These are phyloP conservation scores for Nigrograna mackinnonii DNA, from an alignment of 2,329 filamentous ascomycete genomes.

Conservation along the genomic window DNA sequence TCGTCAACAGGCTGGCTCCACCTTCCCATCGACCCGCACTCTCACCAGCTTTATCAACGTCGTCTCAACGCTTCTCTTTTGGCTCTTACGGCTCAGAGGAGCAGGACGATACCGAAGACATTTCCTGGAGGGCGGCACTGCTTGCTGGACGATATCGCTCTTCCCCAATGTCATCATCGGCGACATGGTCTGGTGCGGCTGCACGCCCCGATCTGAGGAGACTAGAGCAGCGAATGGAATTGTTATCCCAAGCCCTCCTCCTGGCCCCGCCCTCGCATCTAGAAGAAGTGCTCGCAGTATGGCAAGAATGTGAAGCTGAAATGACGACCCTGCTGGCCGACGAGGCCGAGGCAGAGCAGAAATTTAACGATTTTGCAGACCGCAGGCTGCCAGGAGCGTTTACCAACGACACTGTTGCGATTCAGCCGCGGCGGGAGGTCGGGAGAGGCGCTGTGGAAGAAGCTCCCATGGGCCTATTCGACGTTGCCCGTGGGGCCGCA, in stretches of 20 bases:
- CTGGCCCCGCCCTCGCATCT: constrained; percentile 72
- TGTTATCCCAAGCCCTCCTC: constrained; percentile 74
- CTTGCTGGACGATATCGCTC: constrained; percentile 73
- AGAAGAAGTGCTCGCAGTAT: constrained; percentile 75
- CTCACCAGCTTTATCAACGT: constrained; percentile 23
- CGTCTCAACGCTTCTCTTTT: constrained; percentile 28
- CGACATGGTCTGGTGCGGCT: constrained; percentile 53
- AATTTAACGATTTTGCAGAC: constrained; percentile 70
- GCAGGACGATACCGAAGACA: constrained; percentile 57
- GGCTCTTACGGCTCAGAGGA: constrained; percentile 20
- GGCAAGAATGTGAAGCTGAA: constrained; percentile 78
- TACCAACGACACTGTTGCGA: constrained; percentile 30
- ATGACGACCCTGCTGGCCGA: constrained; percentile 67
- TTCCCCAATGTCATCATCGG: constrained; percentile 29
- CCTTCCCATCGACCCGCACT: constrained; percentile 31
- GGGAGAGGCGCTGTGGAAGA: constrained; percentile 49
- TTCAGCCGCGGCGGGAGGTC: constrained; percentile 47
- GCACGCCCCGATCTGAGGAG: constrained; percentile 62
- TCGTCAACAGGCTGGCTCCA: constrained; percentile 68
- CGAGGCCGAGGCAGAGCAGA: constrained; percentile 70
- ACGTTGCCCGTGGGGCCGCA: constrained; percentile 54
- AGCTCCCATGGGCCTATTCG: constrained; percentile 57
- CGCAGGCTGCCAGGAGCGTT: constrained; percentile 55
- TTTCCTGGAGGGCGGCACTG: constrained; percentile 79
- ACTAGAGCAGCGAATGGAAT: constrained; percentile 80